Evolutionary conservation across 495 filamentous ascomycete species (phyloP).

Genomic region (Penicilliopsis zonata): DNA sequence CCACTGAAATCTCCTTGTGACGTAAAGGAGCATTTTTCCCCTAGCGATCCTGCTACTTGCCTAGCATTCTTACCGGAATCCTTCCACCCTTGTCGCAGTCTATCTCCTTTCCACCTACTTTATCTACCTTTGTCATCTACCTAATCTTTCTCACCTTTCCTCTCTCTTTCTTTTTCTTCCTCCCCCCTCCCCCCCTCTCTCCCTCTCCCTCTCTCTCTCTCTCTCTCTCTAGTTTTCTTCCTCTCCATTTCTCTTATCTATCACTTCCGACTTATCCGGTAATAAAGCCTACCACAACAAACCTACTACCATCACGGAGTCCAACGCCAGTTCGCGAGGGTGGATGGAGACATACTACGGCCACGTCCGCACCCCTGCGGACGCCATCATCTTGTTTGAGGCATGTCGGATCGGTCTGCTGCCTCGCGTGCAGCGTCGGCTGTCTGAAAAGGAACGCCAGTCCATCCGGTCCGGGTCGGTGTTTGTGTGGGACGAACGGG

Average conservation of each 20-base stretch:
- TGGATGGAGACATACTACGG: constrained; percentile 95
- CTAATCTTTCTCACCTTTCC: constrained; percentile 1
- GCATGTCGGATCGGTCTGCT: constrained; percentile 84
- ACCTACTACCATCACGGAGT: constrained; percentile 14
- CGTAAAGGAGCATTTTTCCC: background rate
- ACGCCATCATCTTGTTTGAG: constrained; percentile 96
- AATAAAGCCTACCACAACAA: constrained; percentile 1
- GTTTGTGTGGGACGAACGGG: constrained; percentile 97
- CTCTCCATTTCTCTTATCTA: constrained; percentile 7
- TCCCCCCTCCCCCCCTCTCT: constrained; percentile 3
- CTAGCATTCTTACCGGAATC: constrained; percentile 22
- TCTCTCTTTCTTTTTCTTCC: constrained; percentile 2
- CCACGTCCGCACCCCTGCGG: constrained; percentile 78
- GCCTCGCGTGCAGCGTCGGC: constrained; percentile 79
- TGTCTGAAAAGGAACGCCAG: constrained; percentile 96
- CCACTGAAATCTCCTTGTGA: no score
- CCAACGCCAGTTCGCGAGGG: constrained; percentile 15
- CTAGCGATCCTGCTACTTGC: no score
- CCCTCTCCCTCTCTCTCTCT: constrained; percentile 2
- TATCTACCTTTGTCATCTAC: constrained; percentile 4
- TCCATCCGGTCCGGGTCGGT: constrained; percentile 91
- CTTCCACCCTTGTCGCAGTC: constrained; percentile 7
- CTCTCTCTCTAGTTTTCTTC: constrained; percentile 7
- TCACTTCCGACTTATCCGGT: no score
- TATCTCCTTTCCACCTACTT: constrained; percentile 6